A percentile compares a stretch with the other conserved stretches of the same genome.
Conservation (phyloP, 2,329 filamentous ascomycete species). For the Beauveria brongniartii region DNA sequence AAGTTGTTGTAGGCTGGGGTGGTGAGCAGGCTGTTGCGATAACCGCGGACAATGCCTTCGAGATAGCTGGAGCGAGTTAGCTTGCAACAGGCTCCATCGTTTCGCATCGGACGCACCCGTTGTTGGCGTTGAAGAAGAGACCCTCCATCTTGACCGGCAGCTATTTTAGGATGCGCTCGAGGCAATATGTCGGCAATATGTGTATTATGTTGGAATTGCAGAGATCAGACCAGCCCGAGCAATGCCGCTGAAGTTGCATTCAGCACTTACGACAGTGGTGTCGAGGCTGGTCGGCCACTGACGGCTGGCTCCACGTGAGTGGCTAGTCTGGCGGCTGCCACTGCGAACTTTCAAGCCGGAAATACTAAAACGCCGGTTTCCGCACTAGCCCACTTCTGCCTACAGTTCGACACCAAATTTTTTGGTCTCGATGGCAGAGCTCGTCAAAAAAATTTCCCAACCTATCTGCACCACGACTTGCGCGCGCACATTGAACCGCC, state of each 20-base stretch:
- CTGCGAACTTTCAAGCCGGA: not conserved
- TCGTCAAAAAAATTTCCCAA: conserved; percentile 34
- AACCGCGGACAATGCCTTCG: conserved; percentile 94
- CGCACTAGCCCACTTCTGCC: conserved; percentile 9
- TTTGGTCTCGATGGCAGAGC: conserved; percentile 30
- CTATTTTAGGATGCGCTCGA: not conserved
- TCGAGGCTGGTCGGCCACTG: conserved; percentile 3
- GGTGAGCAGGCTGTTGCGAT: conserved; percentile 88
- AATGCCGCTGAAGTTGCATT: not conserved
- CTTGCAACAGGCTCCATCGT: conserved; percentile 6
- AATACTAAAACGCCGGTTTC: conserved; percentile 7
- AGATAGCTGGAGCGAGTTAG: conserved; percentile 61
- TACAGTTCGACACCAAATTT: conserved; percentile 9
- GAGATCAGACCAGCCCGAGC: conserved; percentile 9
- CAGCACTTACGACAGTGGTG: conserved; percentile 3
- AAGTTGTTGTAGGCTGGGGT: conserved; percentile 88
- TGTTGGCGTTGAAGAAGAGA: conserved; percentile 89
- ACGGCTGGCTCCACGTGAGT: conserved; percentile 8
- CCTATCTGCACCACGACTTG: conserved; percentile 22
- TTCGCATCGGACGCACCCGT: conserved; percentile 57
- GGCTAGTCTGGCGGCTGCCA: not conserved
- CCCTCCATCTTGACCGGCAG: conserved; percentile 63
- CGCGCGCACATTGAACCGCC: conserved; percentile 28
- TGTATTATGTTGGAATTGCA: conserved; percentile 8
- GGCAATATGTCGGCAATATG: conserved; percentile 1